A percentile compares a stretch with the other conserved stretches of the same genome.
Conservation (phyloP, 352 stramenopile genomes). For the Pythium angustatum region DNA sequence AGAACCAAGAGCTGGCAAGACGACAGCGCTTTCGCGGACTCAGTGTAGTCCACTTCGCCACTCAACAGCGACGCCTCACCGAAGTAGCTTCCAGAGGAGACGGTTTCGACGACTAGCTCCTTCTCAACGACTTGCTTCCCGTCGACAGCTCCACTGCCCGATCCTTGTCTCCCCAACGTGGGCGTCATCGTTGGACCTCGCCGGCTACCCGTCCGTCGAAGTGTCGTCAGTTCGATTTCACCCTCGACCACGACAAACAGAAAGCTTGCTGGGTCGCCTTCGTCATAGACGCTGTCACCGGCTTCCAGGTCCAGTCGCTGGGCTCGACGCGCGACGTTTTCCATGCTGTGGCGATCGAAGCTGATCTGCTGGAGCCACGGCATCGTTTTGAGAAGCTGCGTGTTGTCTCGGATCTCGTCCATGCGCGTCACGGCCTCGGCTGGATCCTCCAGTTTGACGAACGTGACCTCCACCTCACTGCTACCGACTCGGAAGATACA, state of each 20-base stretch:
- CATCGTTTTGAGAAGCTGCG: conserved; percentile 44
- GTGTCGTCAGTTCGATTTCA: conserved; percentile 39
- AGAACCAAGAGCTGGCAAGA: conserved; percentile 52
- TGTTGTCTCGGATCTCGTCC: conserved; percentile 50
- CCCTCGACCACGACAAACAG: conserved; percentile 67
- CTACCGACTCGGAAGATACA: conserved; percentile 65
- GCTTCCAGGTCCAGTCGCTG: conserved; percentile 43
- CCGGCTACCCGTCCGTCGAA: conserved; percentile 10
- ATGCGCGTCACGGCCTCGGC: conserved; percentile 18
- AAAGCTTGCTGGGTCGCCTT: conserved; percentile 58
- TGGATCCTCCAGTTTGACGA: conserved; percentile 38
- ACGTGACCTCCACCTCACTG: conserved; percentile 64
- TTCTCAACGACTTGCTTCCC: neutral
- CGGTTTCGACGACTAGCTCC: conserved; percentile 34
- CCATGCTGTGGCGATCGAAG: conserved; percentile 42
- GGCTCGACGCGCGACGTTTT: conserved; percentile 49
- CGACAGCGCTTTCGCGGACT: conserved; percentile 41
- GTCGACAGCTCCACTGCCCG: neutral
- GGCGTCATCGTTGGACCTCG: neutral
- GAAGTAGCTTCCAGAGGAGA: conserved; percentile 55
- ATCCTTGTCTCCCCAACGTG: neutral
- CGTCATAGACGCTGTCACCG: conserved; percentile 59
- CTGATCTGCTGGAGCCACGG: conserved; percentile 66
- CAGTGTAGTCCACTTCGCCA: conserved; percentile 44
- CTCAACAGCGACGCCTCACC: conserved; percentile 51